Evolutionary conservation across 768 basidiomycete species (phyloP).

Genomic region (Dacryopinax primogenitus): DNA sequence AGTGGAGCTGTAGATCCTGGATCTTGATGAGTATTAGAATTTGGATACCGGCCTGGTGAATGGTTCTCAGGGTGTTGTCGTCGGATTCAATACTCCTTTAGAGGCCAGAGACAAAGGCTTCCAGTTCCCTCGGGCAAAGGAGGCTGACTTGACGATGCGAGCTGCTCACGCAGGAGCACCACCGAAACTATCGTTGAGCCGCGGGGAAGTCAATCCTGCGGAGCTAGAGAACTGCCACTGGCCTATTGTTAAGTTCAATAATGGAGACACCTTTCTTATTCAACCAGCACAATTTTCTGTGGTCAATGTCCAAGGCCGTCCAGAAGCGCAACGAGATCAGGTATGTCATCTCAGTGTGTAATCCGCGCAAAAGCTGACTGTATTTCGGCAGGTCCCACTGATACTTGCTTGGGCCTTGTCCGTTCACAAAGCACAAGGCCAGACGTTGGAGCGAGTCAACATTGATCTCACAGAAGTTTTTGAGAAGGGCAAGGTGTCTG

Average conservation of each 20-base stretch:
- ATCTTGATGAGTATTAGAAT: neutral
- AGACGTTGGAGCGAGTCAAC: conserved; percentile 3
- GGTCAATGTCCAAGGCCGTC: neutral
- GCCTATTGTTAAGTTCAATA: neutral
- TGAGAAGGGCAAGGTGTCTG: neutral
- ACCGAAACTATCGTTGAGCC: neutral
- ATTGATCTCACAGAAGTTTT: neutral
- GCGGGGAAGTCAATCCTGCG: neutral
- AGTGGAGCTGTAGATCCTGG: neutral
- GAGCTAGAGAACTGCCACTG: neutral
- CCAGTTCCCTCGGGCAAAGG: neutral
- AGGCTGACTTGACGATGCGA: neutral
- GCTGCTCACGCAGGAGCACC: neutral
- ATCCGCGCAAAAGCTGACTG: neutral
- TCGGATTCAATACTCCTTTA: neutral
- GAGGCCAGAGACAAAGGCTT: neutral
- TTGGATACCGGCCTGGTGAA: neutral
- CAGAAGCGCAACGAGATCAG: neutral
- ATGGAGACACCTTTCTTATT: neutral
- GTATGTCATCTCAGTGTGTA: neutral
- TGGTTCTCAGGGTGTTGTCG: neutral
- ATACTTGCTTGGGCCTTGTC: conserved; percentile 1
- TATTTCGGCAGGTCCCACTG: neutral
- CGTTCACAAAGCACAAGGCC: neutral
- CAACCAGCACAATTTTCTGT: neutral